phyloP scores from a whole-genome alignment of 2,329 filamentous ascomycete genomes.

The Beauveria sp. region DNA sequence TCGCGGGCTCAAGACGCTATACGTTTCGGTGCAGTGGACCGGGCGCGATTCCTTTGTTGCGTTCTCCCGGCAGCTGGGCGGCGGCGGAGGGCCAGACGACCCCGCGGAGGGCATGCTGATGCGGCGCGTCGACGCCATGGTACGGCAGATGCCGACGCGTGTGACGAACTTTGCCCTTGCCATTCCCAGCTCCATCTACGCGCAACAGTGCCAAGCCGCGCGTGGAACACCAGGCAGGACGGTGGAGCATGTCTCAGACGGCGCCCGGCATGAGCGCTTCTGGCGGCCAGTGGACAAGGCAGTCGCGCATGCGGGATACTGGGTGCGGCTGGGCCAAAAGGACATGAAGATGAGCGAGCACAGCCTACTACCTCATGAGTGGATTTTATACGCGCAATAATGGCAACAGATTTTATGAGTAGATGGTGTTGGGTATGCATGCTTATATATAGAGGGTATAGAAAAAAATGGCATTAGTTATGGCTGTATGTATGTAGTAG shows the following conservation, averaged over 20 bases:
- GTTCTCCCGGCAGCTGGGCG: neutral
- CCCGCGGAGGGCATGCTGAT: conserved; percentile 6
- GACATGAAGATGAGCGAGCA: conserved; percentile 12
- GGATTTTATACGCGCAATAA: conserved; percentile 11
- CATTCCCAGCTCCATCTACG: conserved; percentile 18
- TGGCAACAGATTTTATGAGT: neutral
- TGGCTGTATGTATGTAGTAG: conserved; percentile 1
- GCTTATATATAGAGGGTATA: conserved; percentile 8
- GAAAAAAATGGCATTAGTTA: conserved; percentile 3
- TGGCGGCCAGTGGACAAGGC: conserved; percentile 16
- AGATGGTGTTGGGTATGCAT: neutral
- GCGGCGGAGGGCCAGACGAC: neutral
- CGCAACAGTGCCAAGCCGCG: conserved; percentile 14
- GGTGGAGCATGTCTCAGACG: conserved; percentile 15
- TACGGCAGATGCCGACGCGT: conserved; percentile 13
- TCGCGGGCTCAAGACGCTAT: conserved; percentile 11
- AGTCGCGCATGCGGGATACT: conserved; percentile 18
- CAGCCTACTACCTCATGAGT: neutral
- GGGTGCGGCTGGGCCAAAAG: conserved; percentile 20
- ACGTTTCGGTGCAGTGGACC: conserved; percentile 16
- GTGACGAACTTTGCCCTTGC: conserved; percentile 18
- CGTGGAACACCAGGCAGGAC: neutral
- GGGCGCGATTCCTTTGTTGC: neutral
- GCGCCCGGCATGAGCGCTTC: conserved; percentile 15
- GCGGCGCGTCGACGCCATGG: conserved; percentile 16